Base-by-base conservation (phyloP, 2,329 filamentous ascomycete genomes). In the Calonectria leucothoes region DNA sequence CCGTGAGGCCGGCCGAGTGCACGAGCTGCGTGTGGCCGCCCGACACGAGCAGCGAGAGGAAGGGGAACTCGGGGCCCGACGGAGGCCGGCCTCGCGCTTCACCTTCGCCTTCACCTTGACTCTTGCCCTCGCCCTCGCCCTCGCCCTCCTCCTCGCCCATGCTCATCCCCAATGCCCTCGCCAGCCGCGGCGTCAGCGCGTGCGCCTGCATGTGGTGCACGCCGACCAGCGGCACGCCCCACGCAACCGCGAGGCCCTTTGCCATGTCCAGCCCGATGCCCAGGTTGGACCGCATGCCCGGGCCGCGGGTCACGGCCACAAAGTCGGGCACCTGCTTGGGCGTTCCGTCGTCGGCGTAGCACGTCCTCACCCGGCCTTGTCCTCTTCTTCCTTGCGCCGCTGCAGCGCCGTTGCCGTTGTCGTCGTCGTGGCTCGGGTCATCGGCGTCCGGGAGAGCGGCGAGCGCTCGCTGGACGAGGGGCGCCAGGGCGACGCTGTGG, bases 191-290 rank as follows among this genome's bases (percentile, higher is more conserved):
- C 23, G 97, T 98, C 75, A 99, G 86, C 23, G 97, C 94, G 84
- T 99, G 97, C 14, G 96, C 97, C 83, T 98, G 96, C 97, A 99
- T 98, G 84, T 99, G 97, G 83, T 99, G 94, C 1, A 98, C 94
- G 0, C 92, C 97, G 1, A 98, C 83, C 37, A 98, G 86, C 4
- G 96, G 96, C 45, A 95, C 89, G 76, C 92, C 89, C 94, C 94
- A 98, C 45, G 95, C 95, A 25, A 94, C 88, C 0, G 96, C 92
- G 25, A 98, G 89, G 0, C 95, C 97, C 84, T 98, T 98, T 23
- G 95, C 97, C 27, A 92, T 93, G 81, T 95, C 93, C 14, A 98
- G 83, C 0, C 97, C 97, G 20, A 93, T 92, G 25, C 92, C 89
- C 35, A 99, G 88, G 79, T 94, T 95, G 6, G 93, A 89, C 35